Evolutionary conservation across 2,329 filamentous ascomycete genomes (phyloP).

Genomic region (Aspergillus pseudoglaucus): DNA sequence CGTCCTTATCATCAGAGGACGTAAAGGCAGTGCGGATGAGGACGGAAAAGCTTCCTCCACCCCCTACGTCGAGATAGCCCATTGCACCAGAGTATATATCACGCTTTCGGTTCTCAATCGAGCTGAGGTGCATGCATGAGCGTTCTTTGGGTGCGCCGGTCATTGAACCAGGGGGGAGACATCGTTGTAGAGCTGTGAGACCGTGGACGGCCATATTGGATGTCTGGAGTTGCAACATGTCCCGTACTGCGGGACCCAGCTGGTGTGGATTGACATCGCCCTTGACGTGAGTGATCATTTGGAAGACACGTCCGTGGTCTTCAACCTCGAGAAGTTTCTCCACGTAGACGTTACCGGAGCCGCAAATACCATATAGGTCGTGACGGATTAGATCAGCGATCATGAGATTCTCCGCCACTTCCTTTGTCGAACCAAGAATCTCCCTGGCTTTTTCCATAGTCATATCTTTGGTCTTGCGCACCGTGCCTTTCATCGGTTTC

Average conservation of each 20-base stretch:
- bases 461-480: conserved; percentile 65
- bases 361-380: conserved; percentile 79
- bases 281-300: conserved; percentile 83
- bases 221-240: conserved; percentile 23
- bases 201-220: conserved; percentile 43
- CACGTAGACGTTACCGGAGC: conserved; percentile 65
- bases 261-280: conserved; percentile 43
- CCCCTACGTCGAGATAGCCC: conserved; percentile 81
- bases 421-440: conserved; percentile 74
- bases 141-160: conserved; percentile 93
- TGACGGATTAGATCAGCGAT: conserved; percentile 95
- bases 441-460: conserved; percentile 66
- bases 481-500: conserved; percentile 93
- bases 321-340: conserved; percentile 78
- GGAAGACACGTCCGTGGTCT: conserved; percentile 84
- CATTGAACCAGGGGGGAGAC: conserved; percentile 88
- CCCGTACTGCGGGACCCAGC: conserved; percentile 25
- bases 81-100: conserved; percentile 83
- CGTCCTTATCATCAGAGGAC: conserved; percentile 19
- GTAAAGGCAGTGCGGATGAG: conserved; percentile 74
- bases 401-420: conserved; percentile 95
- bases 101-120: conserved; percentile 59
- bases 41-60: conserved; percentile 83
- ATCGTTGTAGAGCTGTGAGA: conserved; percentile 68
- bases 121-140: conserved; percentile 72